phyloP scores from a whole-genome alignment of 2,329 filamentous ascomycete species.

The Aspergillus thermomutatus region DNA sequence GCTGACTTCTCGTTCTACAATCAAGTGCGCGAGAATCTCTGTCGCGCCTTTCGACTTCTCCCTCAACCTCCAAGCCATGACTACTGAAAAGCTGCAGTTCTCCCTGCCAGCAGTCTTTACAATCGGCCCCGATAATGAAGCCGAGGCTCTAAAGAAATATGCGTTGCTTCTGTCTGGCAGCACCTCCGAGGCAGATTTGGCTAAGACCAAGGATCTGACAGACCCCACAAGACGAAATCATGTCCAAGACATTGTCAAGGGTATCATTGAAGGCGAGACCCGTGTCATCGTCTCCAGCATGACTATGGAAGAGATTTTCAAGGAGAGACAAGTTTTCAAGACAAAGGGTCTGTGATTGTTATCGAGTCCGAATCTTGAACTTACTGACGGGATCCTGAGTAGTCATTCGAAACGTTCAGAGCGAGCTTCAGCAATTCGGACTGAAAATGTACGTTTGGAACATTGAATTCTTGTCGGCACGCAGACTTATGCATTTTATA shows the following conservation, averaged over 20 bases:
- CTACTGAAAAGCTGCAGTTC: constrained; percentile 81
- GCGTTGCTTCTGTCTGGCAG: constrained; percentile 72
- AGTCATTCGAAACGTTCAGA: constrained; percentile 72
- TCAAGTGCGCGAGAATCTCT: constrained; percentile 35
- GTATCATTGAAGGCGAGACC: constrained; percentile 86
- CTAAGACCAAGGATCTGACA: constrained; percentile 35
- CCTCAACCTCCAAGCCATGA: constrained; percentile 84
- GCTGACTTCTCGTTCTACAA: background rate
- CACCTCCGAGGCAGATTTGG: constrained; percentile 39
- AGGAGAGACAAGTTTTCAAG: constrained; percentile 73
- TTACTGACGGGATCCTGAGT: too few relatives aligned
- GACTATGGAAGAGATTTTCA: constrained; percentile 92
- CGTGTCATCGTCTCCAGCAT: constrained; percentile 78
- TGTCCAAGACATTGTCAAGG: constrained; percentile 81
- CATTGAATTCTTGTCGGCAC: background rate
- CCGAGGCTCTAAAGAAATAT: constrained; percentile 72
- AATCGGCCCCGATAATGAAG: constrained; percentile 72
- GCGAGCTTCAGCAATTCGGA: constrained; percentile 76
- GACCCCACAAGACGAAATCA: constrained; percentile 55
- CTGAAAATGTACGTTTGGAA: constrained; percentile 58
- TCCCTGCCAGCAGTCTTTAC: constrained; percentile 80
- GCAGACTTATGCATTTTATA: constrained; percentile 18
- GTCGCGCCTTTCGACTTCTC: constrained; percentile 66
- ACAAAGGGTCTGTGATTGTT: constrained; percentile 50
- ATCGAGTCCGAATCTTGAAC: background rate